Base-by-base conservation (phyloP, 306 rosid species). In the Corylus americana region DNA sequence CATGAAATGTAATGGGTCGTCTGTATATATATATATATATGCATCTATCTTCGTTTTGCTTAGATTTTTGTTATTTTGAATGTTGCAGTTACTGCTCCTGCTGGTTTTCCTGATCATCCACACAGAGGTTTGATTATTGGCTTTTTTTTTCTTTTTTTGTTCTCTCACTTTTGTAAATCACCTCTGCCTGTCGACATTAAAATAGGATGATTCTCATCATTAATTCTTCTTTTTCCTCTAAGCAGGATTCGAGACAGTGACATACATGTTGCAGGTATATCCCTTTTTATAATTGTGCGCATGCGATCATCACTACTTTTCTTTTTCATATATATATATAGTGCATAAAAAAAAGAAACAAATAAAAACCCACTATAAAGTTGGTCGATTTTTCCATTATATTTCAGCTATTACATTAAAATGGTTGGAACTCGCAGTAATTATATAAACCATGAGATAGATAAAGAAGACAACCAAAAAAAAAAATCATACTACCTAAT, bases 61-160 rank as follows among this genome's bases (percentile, higher is more conserved):
- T 47, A 82, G 17, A 74, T 58, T 79, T 77, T 45, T 70, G 71
- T 22, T 70, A 13, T 82, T 11, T 67, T 67, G 57, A 64, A 68
- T 83, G 29, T 80, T 85, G 81, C 92, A 95, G 98, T 91, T 35
- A 74, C 97, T 70, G 93, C 97, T 86, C 99, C 99, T 48, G 96
- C 98, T 88, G 99, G 99, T 11, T 95, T 95, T 76, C 99, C 93
- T 42, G 99, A 95, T 87, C 99, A 95, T 87, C 98, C 99, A 79
- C 99, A 95, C 50, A 90, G 99, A 89, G 99, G 98, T 89, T 83
- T 83, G 81, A 12, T 27, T 31, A 50, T 59, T 58, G 8, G 18
- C 55, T 48, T 69, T 76, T 64, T 4, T 31, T 31, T 29, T 29
- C 0, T 75, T 8, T 75, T 8, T 77, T 58, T 74, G 53, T 44